These are phyloP conservation scores for Magnolia kwangsiensis DNA, from an alignment of 164 flowering plant species.

Conservation along the genomic window DNA sequence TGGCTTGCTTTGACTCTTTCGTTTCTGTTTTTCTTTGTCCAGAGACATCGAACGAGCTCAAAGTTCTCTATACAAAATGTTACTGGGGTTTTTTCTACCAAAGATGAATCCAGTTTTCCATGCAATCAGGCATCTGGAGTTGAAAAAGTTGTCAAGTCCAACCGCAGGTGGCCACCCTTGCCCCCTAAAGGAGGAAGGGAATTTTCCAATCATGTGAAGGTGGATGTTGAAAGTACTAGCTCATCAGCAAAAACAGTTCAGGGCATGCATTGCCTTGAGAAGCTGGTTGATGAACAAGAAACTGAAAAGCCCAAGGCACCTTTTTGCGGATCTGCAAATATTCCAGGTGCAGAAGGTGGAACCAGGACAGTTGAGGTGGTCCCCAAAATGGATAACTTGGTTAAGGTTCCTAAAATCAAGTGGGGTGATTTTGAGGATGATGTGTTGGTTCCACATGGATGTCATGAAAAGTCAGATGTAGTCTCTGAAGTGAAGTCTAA, in stretches of 20 bases:
- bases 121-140: conserved; percentile 19
- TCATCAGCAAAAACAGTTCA: conserved; percentile 23
- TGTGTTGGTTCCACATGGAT: conserved; percentile 21
- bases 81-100: conserved; percentile 54
- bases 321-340: not conserved
- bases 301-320: conserved; percentile 19
- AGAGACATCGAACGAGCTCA: conserved; percentile 72
- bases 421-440: conserved; percentile 81
- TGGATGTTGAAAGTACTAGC: conserved; percentile 17
- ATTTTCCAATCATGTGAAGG: conserved; percentile 11
- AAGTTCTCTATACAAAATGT: conserved; percentile 57
- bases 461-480: conserved; percentile 23
- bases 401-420: conserved; percentile 47
- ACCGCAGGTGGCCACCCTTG: conserved; percentile 20
- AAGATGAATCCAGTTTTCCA: conserved; percentile 25
- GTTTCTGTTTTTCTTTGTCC: conserved; percentile 21
- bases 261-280: conserved; percentile 23
- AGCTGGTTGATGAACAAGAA: conserved; percentile 31
- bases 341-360: conserved; percentile 10
- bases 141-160: conserved; percentile 25
- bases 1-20: not conserved
- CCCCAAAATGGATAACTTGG: conserved; percentile 22
- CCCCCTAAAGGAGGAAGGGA: conserved; percentile 23
- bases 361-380: conserved; percentile 11
- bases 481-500: conserved; percentile 33